Evolutionary conservation across 177 flowering plant genomes (phyloP).

Genomic region (Vitis hybrid): DNA sequence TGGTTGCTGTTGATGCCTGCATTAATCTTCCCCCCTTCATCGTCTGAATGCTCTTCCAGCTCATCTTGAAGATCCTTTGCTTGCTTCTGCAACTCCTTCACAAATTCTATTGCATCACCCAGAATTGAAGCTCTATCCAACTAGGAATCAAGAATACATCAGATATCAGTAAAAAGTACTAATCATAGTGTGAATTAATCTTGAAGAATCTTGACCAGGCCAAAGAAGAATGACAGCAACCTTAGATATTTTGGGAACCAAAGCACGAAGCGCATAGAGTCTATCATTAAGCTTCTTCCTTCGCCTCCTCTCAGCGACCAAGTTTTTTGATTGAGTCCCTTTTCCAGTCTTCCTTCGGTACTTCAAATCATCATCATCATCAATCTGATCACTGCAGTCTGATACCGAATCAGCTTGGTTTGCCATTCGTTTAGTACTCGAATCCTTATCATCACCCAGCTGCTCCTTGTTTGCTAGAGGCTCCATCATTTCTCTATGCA

Average conservation of each 20-base stretch:
- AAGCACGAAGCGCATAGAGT: slow-evolving; percentile 65
- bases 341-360: slow-evolving; percentile 43
- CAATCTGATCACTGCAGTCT: slow-evolving; percentile 75
- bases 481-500: slow-evolving; percentile 23
- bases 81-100: slow-evolving; percentile 76
- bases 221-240: slow-evolving; percentile 23
- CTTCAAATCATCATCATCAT: slow-evolving; percentile 63
- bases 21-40: slow-evolving; percentile 30
- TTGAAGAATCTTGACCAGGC: no score
- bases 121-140: slow-evolving; percentile 85
- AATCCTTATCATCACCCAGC: slow-evolving; percentile 38
- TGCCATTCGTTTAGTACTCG: slow-evolving; percentile 29
- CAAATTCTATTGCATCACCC: slow-evolving; percentile 81
- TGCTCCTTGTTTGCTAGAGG: slow-evolving; percentile 25
- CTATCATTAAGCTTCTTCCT: slow-evolving; percentile 93
- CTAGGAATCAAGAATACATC: slow-evolving; percentile 23
- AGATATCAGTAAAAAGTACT: no score
- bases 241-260: slow-evolving; percentile 89
- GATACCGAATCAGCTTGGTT: slow-evolving; percentile 49
- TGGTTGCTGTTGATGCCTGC: slow-evolving; percentile 13
- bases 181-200: no score
- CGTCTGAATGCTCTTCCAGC: slow-evolving; percentile 67
- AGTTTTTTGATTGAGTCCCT: slow-evolving; percentile 66
- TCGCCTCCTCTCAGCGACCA: slow-evolving; percentile 86
- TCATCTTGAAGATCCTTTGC: slow-evolving; percentile 78